Evolutionary conservation across 2,329 filamentous ascomycete species (phyloP), one percentile per base, ranked within the genome.

Genomic region (Scedosporium aurantiacum): DNA sequence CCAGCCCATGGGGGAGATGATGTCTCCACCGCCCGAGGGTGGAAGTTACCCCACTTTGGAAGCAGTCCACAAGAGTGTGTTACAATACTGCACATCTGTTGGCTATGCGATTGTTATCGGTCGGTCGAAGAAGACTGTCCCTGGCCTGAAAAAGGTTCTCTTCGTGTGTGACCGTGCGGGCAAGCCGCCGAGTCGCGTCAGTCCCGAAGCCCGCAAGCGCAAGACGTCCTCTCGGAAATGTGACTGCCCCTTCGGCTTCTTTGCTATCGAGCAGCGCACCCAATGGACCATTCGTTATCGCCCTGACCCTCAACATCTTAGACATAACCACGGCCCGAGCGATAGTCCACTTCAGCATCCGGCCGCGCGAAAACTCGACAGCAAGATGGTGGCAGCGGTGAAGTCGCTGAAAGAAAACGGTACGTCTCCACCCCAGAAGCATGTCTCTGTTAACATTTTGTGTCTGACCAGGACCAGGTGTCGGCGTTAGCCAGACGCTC

Each of bases 61-160:
- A 63, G 82, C 83, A 6, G 80, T 87, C 7, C 84, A 87, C 67
- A 82, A 85, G 68, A 82, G 81, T 32, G 84, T 86, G 18, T 73
- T 87, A 62, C 75, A 78, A n/a, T 86, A 87, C 68, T 86, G 84
- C 67, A 85, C 84, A 0, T 85, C 83, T 16, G 84, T 87, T 52
- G 84, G 84, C 56, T 87, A 87, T 69, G 84, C 84, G 6, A 85
- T 87, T 59, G 84, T 87, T 63, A 87, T 87, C 69, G 84, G 84
- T 1, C 77, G 84, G 41, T 87, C 84, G 0, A 87, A 87, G 70
- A 87, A 87, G 74, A 85, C 83, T 1, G 84, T 87, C 1, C 82
- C 84, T 5, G 84, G 84, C 1, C 67, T 87, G 64, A 87, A 87
- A 68, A 87, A 87, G 70, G 84, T 87, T 14, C 75, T 87, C 10